Evolutionary conservation across 352 stramenopile species (phyloP), one percentile per base, ranked within the genome.

Genomic region (Thraustotheca clavata): DNA sequence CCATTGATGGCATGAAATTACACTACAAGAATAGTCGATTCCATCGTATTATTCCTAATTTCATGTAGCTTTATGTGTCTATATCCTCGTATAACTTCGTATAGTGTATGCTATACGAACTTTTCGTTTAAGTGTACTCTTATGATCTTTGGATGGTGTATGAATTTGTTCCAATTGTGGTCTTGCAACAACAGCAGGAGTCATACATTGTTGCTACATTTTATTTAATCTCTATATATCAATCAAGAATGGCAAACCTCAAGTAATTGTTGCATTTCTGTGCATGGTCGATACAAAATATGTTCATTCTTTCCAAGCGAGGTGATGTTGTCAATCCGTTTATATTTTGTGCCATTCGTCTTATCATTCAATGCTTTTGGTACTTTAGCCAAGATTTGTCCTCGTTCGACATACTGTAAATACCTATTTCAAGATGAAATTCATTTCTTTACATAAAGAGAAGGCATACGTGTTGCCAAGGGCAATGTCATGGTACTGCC

Each of bases 41-140:
- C 77, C 96, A 99, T 78, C 85, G 96, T 41, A 96, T 99, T 39
- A 98, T 99, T 71, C 94, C 89, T 1, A 80, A 92, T 40, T 96
- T 96, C 73, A 96, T 95, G 89, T 92, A n/a, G 3, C 40, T 22
- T 38, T 24, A 34, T 49, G 6, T 20, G 22, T 46, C 18, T 60
- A 26, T 8, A 69, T 38, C 50, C 84, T n/a, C n/a, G n/a, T n/a
- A n/a, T n/a, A n/a, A n/a, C n/a, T n/a, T n/a, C n/a, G n/a, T n/a
- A n/a, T n/a, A n/a, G n/a, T n/a, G n/a, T n/a, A 62, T 22, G 39
- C 29, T 9, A 41, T 50, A 8, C 55, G 55, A 14, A 54, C 55
- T 24, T 62, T 62, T 14, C 55, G 55, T 29, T 62, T 62, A 3
- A 62, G 38, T 5, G 55, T 62, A 9, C 43, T 52, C n/a, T 31